Base-by-base conservation (phyloP, 2,329 filamentous ascomycete genomes). In the Salinomyces thailandicus region DNA sequence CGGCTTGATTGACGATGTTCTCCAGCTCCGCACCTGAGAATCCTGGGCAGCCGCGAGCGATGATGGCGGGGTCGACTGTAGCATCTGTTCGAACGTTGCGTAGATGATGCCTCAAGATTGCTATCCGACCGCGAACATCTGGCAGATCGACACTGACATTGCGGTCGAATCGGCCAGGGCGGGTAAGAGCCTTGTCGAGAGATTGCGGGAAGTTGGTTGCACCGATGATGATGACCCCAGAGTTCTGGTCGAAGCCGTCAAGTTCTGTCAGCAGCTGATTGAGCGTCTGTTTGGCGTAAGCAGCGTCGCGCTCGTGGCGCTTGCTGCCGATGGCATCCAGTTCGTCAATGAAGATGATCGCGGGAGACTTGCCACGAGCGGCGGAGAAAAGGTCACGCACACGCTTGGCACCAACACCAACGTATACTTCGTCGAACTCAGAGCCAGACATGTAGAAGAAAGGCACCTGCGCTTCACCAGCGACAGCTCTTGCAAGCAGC, bases 381-480 rank as follows among this genome's bases (percentile, higher is more conserved):
- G 82, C 77, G 31, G 71, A 66, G 60, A 94, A 93, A n/a, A 94
- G 73, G 44, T 95, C 91, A 41, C 91, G 85, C 33, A 98, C 89
- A 54, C 91, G 83, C 70, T 98, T 94, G 31, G 86, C 86, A 56
- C 87, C 86, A 36, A 98, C 91, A 57, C 91, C 91, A 22, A 98
- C 93, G 55, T 95, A 98, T 35, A 98, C 81, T 62, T 98, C 91
- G 55, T 98, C 91, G 57, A 98, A 98, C 60, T 98, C 91, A 40
- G 85, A 93, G 34, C 91, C 91, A 55, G 91, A 98, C 89, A 98
- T 96, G 72, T 95, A 98, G 72, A 96, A 98, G 72, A 98, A 98
- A 1, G 91, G 91, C 13, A 98, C 91, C 38, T 89, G 91, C 36
- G 91, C 87, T 66, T 98, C 91, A 35, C 91, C 91, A 32, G 91